A percentile compares a stretch with the other conserved stretches of the same genome.
Conservation (phyloP, 495 filamentous ascomycete species). For the Xylaria cubensis region DNA sequence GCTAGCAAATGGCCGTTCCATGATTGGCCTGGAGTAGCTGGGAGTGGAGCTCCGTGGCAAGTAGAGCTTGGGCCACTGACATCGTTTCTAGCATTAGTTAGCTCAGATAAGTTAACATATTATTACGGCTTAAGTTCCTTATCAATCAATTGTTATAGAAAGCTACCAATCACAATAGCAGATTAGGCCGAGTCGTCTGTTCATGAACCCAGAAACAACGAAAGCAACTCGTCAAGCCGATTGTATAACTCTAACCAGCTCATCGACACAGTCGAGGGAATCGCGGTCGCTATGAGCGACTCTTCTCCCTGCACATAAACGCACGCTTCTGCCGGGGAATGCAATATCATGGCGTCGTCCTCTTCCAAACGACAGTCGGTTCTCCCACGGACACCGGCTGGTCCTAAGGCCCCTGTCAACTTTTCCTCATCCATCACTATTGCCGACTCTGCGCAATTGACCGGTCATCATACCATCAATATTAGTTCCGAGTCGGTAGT, state of each 20-base stretch:
- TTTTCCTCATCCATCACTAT: slow-evolving; percentile 75
- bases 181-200: no score
- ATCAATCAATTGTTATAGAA: background rate
- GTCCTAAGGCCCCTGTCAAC: slow-evolving; percentile 69
- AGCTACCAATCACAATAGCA: no score
- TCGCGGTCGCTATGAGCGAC: slow-evolving; percentile 12
- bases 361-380: slow-evolving; percentile 59
- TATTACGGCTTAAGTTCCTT: slow-evolving; percentile 3
- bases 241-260: background rate
- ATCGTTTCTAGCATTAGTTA: background rate
- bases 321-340: background rate
- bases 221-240: background rate
- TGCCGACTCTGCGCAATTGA: slow-evolving; percentile 75
- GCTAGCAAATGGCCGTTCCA: slow-evolving; percentile 33
- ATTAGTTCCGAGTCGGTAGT: slow-evolving; percentile 77
- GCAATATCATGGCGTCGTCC: slow-evolving; percentile 38
- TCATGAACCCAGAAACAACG: background rate
- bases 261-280: background rate
- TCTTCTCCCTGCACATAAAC: background rate
- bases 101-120: background rate
- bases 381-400: slow-evolving; percentile 50
- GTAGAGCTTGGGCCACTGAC: slow-evolving; percentile 25
- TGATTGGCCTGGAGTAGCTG: slow-evolving; percentile 34
- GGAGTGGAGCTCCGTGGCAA: slow-evolving; percentile 23
- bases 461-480: slow-evolving; percentile 73